These are phyloP conservation scores for Auricularia sp. DNA, from an alignment of 768 basidiomycete species.

Conservation along the genomic window DNA sequence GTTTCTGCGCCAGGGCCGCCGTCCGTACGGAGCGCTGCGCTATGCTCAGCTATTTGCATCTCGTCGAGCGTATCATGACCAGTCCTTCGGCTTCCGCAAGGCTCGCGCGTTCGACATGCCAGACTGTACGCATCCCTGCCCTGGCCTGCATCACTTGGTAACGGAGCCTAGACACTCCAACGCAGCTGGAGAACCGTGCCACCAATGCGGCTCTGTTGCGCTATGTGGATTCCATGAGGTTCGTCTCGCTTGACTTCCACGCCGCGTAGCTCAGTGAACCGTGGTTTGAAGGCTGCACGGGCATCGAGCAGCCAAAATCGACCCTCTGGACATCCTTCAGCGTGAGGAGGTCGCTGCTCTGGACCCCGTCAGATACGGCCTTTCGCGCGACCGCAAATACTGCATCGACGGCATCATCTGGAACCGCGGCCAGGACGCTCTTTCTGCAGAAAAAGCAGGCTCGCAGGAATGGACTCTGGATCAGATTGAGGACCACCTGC, in stretches of 20 bases:
- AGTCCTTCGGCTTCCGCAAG: constrained; percentile 69
- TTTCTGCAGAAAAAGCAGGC: constrained; percentile 12
- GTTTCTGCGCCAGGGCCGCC: no score
- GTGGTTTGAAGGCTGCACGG: constrained; percentile 39
- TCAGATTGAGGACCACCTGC: constrained; percentile 60
- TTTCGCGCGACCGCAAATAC: constrained; percentile 45
- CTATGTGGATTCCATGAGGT: constrained; percentile 80
- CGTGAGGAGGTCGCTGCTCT: constrained; percentile 73
- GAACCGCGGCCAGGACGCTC: constrained; percentile 37
- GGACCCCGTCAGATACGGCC: constrained; percentile 66
- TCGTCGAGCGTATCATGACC: constrained; percentile 49
- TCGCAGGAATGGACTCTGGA: constrained; percentile 54
- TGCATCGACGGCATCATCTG: constrained; percentile 77
- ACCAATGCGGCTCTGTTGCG: constrained; percentile 70
- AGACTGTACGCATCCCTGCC: constrained; percentile 47
- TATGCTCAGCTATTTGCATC: not conserved
- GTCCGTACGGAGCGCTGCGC: no score
- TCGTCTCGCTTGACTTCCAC: constrained; percentile 16
- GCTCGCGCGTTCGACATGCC: constrained; percentile 51
- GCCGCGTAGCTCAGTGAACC: not conserved
- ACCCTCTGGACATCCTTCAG: constrained; percentile 79
- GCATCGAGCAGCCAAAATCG: constrained; percentile 76
- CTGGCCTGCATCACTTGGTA: not conserved
- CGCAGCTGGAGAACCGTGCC: constrained; percentile 57
- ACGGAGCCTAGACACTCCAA: constrained; percentile 40